Base-by-base conservation (phyloP, 768 basidiomycete species). In the Cystobasidium onofrii region DNA sequence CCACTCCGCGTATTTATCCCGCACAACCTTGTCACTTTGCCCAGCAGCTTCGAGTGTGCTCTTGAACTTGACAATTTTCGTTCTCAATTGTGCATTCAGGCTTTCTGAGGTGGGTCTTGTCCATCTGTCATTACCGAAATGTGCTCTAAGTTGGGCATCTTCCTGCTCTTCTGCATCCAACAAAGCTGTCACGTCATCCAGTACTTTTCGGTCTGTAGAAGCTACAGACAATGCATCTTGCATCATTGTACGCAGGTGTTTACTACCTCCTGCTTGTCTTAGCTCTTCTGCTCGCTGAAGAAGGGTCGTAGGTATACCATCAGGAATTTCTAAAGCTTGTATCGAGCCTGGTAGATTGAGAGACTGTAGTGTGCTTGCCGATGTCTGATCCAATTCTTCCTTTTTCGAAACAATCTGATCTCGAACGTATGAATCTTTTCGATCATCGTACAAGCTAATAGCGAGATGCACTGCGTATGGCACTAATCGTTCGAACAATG, bases 1-100 rank as follows among this genome's bases (percentile, higher is more conserved):
- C 92, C 92, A 95, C 77, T 93, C 87, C 44, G 88, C 88, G 90
- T 91, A 96, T 81, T 96, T 93, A 75, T 85, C 83, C 23, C 88
- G 83, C 0, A 97, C 89, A 1, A 86, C 83, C 34, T 85, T 86
- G 78, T 98, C 92, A 78, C 90, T 92, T 36, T 84, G 85, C 0
- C 83, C 82, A 0, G 93, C 95, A 74, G 89, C 86, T 0, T 83
- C 83, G 1, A 98, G 83, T 20, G 92, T 87, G n/a, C 78, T 82
- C 15, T 88, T 85, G 78, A 92, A 94, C 64, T 87, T 85, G 74
- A 85, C 83, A 20, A 88, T 88, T 77, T 90, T 90, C 69, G 85
- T 84, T 20, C 88, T 85, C 6, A 95, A 84, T 33, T 89, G 87
- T 23, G 81, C 80, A 75, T 95, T 96, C 27, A 90, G 91, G 77